These are phyloP conservation scores for Cyamopsis tetragonoloba DNA, from an alignment of 306 rosid species.

Conservation along the genomic window DNA sequence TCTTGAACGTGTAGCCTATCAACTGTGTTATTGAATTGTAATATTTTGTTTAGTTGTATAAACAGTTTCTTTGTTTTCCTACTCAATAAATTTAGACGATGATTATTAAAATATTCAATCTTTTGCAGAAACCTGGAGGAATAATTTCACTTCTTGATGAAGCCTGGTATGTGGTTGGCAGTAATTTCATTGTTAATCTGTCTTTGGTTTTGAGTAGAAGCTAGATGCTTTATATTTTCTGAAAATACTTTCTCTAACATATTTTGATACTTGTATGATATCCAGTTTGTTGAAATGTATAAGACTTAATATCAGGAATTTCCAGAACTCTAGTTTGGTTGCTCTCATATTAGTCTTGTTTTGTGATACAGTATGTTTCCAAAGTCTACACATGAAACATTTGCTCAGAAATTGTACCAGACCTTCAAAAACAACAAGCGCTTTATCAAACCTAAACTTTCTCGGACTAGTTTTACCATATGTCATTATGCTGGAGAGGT, in stretches of 20 bases:
- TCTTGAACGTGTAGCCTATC: background rate
- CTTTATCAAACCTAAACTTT: slow-evolving; percentile 94
- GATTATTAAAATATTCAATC: slow-evolving; percentile 27
- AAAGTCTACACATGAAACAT: slow-evolving; percentile 99
- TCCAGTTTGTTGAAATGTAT: slow-evolving; percentile 6
- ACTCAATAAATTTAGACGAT: slow-evolving; percentile 8
- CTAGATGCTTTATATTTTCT: slow-evolving; percentile 21
- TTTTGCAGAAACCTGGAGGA: slow-evolving; percentile 98
- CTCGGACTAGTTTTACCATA: slow-evolving; percentile 92
- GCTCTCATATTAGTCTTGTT: slow-evolving; percentile 37
- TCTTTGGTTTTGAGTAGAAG: slow-evolving; percentile 20
- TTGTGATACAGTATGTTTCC: slow-evolving; percentile 92
- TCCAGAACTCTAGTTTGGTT: slow-evolving; percentile 29
- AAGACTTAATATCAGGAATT: slow-evolving; percentile 9
- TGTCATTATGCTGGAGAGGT: slow-evolving; percentile 99
- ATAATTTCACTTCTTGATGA: slow-evolving; percentile 93
- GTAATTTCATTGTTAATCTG: slow-evolving; percentile 13
- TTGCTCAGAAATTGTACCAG: slow-evolving; percentile 96
- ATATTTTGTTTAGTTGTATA: background rate
- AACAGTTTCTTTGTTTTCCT: background rate
- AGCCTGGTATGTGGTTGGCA: slow-evolving; percentile 83
- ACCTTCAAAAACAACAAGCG: slow-evolving; percentile 97
- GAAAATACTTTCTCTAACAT: background rate
- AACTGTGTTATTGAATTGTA: slow-evolving; percentile 8
- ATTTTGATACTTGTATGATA: background rate